Percentiles rank a stretch among this genome's conserved stretches.
These are phyloP conservation scores for Annulohypoxylon bovei DNA, from an alignment of 495 filamentous ascomycete species.

Conservation along the genomic window DNA sequence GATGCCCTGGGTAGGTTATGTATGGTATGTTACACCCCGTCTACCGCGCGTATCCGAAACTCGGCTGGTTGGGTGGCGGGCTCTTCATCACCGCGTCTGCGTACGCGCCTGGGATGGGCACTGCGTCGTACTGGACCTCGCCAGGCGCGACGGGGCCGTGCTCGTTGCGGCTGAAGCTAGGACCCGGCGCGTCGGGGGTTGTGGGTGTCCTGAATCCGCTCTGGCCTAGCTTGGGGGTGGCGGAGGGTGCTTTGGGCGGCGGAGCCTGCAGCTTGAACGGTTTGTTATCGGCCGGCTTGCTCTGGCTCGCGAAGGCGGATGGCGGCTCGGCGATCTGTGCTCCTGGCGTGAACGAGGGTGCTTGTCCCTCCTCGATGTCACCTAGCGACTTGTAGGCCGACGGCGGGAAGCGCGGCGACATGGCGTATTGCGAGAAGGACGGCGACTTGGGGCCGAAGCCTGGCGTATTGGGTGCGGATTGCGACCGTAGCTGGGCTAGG, in stretches of 20 bases:
- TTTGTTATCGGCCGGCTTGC: conserved; percentile 54
- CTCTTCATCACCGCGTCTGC: conserved; percentile 56
- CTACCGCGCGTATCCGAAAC: conserved; percentile 46
- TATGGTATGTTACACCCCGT: not conserved
- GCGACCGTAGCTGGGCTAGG: conserved; percentile 89
- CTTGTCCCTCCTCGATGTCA: conserved; percentile 53
- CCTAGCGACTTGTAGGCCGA: conserved; percentile 58
- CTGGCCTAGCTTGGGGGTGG: conserved; percentile 74
- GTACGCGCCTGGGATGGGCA: conserved; percentile 75
- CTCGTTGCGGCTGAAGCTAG: conserved; percentile 40
- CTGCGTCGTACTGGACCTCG: conserved; percentile 72
- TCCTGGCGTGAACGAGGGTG: conserved; percentile 58
- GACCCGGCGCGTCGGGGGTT: conserved; percentile 35
- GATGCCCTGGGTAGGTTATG: too few species aligned
- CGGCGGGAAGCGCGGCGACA: conserved; percentile 65
- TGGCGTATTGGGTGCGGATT: conserved; percentile 95
- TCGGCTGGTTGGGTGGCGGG: conserved; percentile 54
- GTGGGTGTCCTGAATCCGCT: conserved; percentile 62
- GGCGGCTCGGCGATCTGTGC: conserved; percentile 54
- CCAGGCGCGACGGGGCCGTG: conserved; percentile 66
- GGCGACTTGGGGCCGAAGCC: conserved; percentile 77
- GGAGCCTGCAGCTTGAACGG: conserved; percentile 87
- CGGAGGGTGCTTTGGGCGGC: conserved; percentile 76
- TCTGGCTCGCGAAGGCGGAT: conserved; percentile 55
- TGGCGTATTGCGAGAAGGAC: conserved; percentile 61